A percentile compares a stretch with the other conserved stretches of the same genome.
Evolutionary conservation across 768 basidiomycete species (phyloP).

Genomic region (Tylopilus rubrobrunneus): DNA sequence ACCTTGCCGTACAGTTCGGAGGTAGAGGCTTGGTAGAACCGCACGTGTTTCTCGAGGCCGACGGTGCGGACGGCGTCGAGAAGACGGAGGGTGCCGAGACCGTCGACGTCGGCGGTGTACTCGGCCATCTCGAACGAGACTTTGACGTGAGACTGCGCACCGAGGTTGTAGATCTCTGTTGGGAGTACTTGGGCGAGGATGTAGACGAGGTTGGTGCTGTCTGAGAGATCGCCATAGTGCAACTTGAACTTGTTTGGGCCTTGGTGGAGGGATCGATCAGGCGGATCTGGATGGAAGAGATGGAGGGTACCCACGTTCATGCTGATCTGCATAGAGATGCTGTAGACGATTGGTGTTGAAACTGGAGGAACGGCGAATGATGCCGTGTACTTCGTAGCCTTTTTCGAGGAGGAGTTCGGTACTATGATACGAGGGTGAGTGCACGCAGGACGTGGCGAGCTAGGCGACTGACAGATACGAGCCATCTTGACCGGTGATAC

Average conservation of each 20-base stretch:
- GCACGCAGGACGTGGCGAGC: not conserved
- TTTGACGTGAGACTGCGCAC: constrained; percentile 97
- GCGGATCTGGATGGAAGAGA: not conserved
- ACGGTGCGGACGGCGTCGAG: constrained; percentile 96
- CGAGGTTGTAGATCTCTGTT: constrained; percentile 96
- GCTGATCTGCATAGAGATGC: constrained; percentile 89
- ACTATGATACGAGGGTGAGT: constrained; percentile 35
- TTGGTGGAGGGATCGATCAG: constrained; percentile 23
- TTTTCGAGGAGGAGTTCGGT: constrained; percentile 82
- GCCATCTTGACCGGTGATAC: constrained; percentile 95
- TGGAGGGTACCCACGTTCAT: constrained; percentile 62
- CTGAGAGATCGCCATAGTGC: constrained; percentile 91
- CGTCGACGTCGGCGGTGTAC: constrained; percentile 97
- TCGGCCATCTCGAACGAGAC: constrained; percentile 99
- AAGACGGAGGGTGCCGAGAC: constrained; percentile 89
- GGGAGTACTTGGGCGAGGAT: constrained; percentile 94
- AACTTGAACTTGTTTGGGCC: constrained; percentile 76
- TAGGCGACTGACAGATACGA: constrained; percentile 77
- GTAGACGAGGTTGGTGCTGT: constrained; percentile 96
- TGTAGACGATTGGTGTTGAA: constrained; percentile 97
- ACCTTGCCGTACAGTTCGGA: constrained; percentile 98
- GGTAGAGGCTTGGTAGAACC: constrained; percentile 97
- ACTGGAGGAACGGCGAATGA: constrained; percentile 95
- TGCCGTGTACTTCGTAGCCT: constrained; percentile 91
- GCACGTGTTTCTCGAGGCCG: constrained; percentile 87